phyloP scores from a whole-genome alignment of 306 rosid species.

The Acacia confusa region DNA sequence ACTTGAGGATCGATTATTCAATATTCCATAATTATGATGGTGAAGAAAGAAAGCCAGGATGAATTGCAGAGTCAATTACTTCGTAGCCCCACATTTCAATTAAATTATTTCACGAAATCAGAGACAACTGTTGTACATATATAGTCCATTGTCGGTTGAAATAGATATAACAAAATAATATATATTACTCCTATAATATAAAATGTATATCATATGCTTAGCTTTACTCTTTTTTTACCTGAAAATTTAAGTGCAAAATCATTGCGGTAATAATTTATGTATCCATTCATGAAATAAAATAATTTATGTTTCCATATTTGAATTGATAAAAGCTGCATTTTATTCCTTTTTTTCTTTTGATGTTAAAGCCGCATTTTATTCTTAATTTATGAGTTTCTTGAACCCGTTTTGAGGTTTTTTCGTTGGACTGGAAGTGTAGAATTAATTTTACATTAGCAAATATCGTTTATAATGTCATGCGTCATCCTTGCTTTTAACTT shows the following conservation, averaged over 20 bases:
- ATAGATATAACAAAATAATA: not conserved
- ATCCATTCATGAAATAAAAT: too few relatives aligned
- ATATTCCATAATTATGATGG: not conserved
- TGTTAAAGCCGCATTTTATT: too few relatives aligned
- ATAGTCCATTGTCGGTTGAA: not conserved
- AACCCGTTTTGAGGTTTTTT: too few relatives aligned
- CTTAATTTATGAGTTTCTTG: too few relatives aligned
- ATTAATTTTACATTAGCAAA: too few relatives aligned
- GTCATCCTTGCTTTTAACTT: too few relatives aligned
- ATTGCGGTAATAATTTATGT: not conserved
- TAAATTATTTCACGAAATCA: not conserved
- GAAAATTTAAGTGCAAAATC: not conserved
- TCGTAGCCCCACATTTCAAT: not conserved
- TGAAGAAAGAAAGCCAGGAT: not conserved
- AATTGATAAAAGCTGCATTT: too few relatives aligned
- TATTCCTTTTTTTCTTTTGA: too few relatives aligned
- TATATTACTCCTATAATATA: not conserved
- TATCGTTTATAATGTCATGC: too few relatives aligned
- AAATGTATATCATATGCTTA: not conserved
- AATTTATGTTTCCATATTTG: too few relatives aligned
- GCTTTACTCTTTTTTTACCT: not conserved
- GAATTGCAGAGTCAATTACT: not conserved
- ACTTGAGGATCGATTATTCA: not conserved
- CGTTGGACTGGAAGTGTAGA: too few relatives aligned
- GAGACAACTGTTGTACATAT: constrained; percentile 1